A percentile compares a stretch with the other conserved stretches of the same genome.
Evolutionary conservation across 2,329 filamentous ascomycete genomes (phyloP).

Genomic region (Drechslera avenae): DNA sequence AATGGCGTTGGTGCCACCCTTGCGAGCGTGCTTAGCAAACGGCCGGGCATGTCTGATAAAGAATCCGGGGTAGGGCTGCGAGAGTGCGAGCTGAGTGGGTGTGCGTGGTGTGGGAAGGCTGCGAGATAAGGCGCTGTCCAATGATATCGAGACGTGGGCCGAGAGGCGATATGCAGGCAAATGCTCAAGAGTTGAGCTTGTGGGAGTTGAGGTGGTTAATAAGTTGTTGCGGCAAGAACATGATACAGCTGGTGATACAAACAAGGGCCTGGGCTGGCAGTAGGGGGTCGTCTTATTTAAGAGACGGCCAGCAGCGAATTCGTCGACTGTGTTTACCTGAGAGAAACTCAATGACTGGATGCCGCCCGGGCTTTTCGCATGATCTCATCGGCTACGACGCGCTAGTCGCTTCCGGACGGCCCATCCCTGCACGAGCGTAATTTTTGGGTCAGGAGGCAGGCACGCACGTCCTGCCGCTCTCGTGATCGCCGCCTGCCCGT

Average conservation of each 20-base stretch:
- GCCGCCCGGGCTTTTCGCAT: constrained; percentile 24
- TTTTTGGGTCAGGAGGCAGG: constrained; percentile 44
- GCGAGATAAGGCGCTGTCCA: constrained; percentile 26
- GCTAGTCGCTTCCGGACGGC: constrained; percentile 26
- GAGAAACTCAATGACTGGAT: constrained; percentile 41
- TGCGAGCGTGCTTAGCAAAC: constrained; percentile 41
- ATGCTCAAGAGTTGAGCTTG: constrained; percentile 40
- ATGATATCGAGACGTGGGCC: constrained; percentile 20
- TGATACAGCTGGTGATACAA: constrained; percentile 22
- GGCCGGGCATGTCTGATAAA: constrained; percentile 43
- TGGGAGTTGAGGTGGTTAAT: constrained; percentile 42
- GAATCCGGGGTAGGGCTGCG: constrained; percentile 39
- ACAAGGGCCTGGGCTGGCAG: constrained; percentile 12
- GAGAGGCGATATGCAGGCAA: constrained; percentile 24
- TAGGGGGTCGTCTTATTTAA: constrained; percentile 30
- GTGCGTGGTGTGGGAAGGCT: constrained; percentile 10
- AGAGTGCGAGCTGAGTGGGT: constrained; percentile 21
- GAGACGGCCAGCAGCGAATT: constrained; percentile 2
- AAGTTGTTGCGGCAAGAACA: constrained; percentile 41
- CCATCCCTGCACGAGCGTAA: constrained; percentile 29
- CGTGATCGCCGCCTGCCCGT: constrained; percentile 32
- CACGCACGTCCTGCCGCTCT: constrained; percentile 37
- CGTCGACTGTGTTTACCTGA: constrained; percentile 35
- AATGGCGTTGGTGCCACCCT: constrained; percentile 41
- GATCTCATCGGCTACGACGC: constrained; percentile 34